Conservation (phyloP, 148 eudicot genomes). For the Spergularia marina region DNA sequence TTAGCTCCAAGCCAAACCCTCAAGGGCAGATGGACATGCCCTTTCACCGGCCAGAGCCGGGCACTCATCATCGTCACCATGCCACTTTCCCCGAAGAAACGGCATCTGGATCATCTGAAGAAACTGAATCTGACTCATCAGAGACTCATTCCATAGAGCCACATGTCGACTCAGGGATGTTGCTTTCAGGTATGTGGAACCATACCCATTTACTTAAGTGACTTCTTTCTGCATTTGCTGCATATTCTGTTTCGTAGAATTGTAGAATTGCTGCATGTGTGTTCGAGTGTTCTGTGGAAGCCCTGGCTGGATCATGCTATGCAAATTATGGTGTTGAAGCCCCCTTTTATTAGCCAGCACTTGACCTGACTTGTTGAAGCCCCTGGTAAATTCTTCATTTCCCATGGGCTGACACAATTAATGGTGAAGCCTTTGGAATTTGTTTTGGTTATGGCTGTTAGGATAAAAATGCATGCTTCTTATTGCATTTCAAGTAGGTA, state of each 20-base stretch:
- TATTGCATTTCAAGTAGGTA: no score
- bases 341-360: neutral
- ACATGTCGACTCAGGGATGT: constrained; percentile 42
- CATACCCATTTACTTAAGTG: neutral
- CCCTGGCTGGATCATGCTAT: neutral
- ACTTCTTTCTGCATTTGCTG: neutral
- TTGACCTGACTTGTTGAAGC: neutral
- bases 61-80: constrained; percentile 28
- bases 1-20: constrained; percentile 29
- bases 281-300: neutral
- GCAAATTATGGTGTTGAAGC: neutral
- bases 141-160: constrained; percentile 57
- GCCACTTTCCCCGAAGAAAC: constrained; percentile 43
- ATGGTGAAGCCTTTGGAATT: neutral
- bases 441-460: neutral
- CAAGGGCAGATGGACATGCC: constrained; percentile 33
- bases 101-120: constrained; percentile 60
- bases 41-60: constrained; percentile 36
- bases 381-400: neutral
- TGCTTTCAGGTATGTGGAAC: constrained; percentile 50
- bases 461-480: neutral
- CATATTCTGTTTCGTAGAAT: neutral
- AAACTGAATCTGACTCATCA: constrained; percentile 82
- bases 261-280: neutral
- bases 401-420: neutral